Base-by-base conservation (phyloP, 345 rosid species). In the Eucalyptus victrix region DNA sequence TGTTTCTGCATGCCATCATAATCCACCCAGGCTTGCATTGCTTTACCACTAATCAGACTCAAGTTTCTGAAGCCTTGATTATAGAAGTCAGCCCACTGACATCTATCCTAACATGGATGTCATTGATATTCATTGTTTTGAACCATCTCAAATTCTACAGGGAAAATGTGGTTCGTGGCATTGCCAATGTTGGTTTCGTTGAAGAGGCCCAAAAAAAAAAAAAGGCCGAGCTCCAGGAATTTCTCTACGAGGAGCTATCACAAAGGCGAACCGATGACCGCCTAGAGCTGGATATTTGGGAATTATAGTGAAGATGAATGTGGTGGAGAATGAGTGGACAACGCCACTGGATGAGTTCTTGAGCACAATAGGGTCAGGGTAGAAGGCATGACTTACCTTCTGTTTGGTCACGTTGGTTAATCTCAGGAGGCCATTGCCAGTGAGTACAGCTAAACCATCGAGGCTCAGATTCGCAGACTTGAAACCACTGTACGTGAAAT, bases 61-160 rank as follows among this genome's bases (percentile, higher is more conserved):
- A 94, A 80, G 21, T 26, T 87, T 53, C 1, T 69, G 42, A 89
- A 85, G 87, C 50, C 49, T 88, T 42, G 87, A 83, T 23, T 18
- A 37, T 80, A 6, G 97, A 96, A 28, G 21, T 60, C 90, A 94
- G 23, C 18, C 93, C 91, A 72, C 93, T 94, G 80, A 96, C 90
- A 60, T 96, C 94, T 87, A 96, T 93, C 28, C 96, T 96, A 23
- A 96, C 94, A 89, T 94, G 97, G 62, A 94, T 95, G 44, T 88
- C 92, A 47, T 92, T 47, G 37, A 93, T 91, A 54, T 89, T 93
- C 95, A 3, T 56, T 67, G 87, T 83, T 92, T 86, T 49, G 62
- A 17, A 93, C 88, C 2, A 91, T 92, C 88, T 94, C 96, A 28
- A 96, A 92, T 91, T 95, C 96, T 10, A 96, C 88, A 9, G 96